phyloP scores from a whole-genome alignment of 805 yeast genomes.

The Cyberlindnera amylophila region DNA sequence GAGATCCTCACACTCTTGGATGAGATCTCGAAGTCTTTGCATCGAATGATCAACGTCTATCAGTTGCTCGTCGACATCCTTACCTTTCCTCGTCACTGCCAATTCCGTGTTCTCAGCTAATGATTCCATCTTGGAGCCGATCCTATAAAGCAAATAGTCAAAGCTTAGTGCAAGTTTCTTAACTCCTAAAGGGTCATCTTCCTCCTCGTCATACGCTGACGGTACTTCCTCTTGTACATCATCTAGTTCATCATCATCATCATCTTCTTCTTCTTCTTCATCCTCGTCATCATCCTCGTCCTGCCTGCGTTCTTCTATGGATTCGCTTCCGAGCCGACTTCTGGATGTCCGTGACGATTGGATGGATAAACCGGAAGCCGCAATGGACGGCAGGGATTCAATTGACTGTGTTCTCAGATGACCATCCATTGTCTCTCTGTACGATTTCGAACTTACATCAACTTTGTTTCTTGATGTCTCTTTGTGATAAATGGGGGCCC shows the following conservation, averaged over 20 bases:
- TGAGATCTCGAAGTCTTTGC: slow-evolving; percentile 34
- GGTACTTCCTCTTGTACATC: slow-evolving; percentile 2
- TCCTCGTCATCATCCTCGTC: slow-evolving; percentile 4
- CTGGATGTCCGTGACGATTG: slow-evolving; percentile 1
- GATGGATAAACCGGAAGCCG: not conserved
- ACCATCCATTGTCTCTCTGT: too few relatives aligned
- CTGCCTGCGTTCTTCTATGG: not conserved
- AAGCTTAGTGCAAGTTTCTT: slow-evolving; percentile 56
- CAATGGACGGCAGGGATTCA: slow-evolving; percentile 3
- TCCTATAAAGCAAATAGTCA: slow-evolving; percentile 62
- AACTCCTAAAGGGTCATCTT: slow-evolving; percentile 61
- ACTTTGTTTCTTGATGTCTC: too few relatives aligned
- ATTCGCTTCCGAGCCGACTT: not conserved
- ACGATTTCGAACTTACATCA: too few relatives aligned
- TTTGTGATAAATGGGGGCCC: too few relatives aligned
- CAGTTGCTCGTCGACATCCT: slow-evolving; percentile 18
- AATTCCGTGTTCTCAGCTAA: slow-evolving; percentile 41
- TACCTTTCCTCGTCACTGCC: slow-evolving; percentile 25
- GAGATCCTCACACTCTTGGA: slow-evolving; percentile 44
- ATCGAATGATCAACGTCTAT: slow-evolving; percentile 39
- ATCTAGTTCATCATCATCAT: slow-evolving; percentile 1
- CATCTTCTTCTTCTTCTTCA: not conserved
- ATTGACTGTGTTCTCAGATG: slow-evolving; percentile 1
- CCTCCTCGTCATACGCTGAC: slow-evolving; percentile 24
- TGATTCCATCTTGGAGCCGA: slow-evolving; percentile 49